Base-by-base conservation (phyloP, 345 rosid species). In the Salix koriyanagi region DNA sequence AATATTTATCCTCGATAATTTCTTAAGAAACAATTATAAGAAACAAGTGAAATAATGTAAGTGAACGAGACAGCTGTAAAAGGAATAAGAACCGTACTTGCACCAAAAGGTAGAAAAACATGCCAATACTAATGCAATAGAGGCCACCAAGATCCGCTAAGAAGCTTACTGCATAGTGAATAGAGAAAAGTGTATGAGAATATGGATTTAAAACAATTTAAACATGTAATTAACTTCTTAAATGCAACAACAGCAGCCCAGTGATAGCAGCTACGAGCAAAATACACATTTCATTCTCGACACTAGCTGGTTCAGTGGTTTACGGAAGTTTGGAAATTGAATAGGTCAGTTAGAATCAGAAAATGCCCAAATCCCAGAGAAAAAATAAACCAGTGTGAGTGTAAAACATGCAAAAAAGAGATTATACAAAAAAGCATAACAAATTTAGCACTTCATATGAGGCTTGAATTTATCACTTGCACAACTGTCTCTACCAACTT, bases 141-240 rank as follows among this genome's bases (percentile, higher is more conserved):
- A 96, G 86, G 77, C 99, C 99, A 82, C 99, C 99, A 83, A 96
- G 97, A 81, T 96, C 98, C 0, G 99, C 99, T 69, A 96, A 92
- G 90, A 96, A 93, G 89, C 94, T 88, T 84, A 96, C 99, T 96
- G 92, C 91, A 86, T 77, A 50, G 73, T 23, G 67, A 77, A 72
- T 34, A 79, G 69, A 79, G 66, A 72, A 69, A 34, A 42, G 64
- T 58, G 42, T 23, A 58, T 76, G 61, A 65, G 70, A 52, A 19
- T 54, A 42, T 48, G 65, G n/a, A 28, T 23, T 25, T 46, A 10
- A 44, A 19, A 41, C 44, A 41, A 41, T 2, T 41, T 41, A 10
- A 41, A 41, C 3, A 41, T 9, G 44, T 11, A 41, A 23, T 30
- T 46, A 6, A 44, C 4, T 30, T 68, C 39, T 9, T 23, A 18